Evolutionary conservation across 2,329 filamentous ascomycete genomes (phyloP), one percentile per base, ranked within the genome.

Genomic region (Tolypocladium inflatum): DNA sequence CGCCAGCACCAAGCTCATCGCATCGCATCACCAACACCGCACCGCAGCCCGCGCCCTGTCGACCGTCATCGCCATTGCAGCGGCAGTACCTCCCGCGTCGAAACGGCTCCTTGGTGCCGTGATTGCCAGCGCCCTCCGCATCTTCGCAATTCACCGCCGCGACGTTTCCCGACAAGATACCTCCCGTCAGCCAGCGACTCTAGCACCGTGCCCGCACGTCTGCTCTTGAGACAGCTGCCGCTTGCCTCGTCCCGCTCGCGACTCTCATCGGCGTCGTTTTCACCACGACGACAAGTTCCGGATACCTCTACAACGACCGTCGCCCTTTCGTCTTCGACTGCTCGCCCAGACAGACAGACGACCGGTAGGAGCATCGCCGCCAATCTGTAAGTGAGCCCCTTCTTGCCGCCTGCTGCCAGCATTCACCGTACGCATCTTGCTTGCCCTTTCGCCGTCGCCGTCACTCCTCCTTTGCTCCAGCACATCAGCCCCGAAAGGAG

Each of bases 311-410:
- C 53, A 13, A n/a, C 38, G 38, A n/a, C 23, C 17, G 53, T 41
- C 23, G 53, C 53, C 23, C 23, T 13, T 30, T 21, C 13, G 48
- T 35, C 48, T 33, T 55, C 38, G 53, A 33, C 53, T 41, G 52
- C 38, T 33, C 23, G 35, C 33, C 10, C 48, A 35, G 35, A 4
- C 17, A 55, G 48, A 19, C 48, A 19, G 23, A 42, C 53, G 17
- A 26, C 15, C 53, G n/a, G 23, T 11, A 33, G 38, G 38, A 55
- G 13, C 41, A 23, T 50, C 41, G 15, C 39, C n/a, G 42, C 26
- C 42, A 19, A 35, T 51, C 42, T n/a, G 54, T 55, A 23, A 55
- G 54, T 55, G n/a, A 55, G 54, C 54, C 42, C 54, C 41, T 37
- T 26, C 54, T 30, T 51, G 48, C 48, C 48, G 48, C 30, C 48